Base-by-base conservation (phyloP, 805 yeast genomes). In the Zygoascus biomembranicola region DNA sequence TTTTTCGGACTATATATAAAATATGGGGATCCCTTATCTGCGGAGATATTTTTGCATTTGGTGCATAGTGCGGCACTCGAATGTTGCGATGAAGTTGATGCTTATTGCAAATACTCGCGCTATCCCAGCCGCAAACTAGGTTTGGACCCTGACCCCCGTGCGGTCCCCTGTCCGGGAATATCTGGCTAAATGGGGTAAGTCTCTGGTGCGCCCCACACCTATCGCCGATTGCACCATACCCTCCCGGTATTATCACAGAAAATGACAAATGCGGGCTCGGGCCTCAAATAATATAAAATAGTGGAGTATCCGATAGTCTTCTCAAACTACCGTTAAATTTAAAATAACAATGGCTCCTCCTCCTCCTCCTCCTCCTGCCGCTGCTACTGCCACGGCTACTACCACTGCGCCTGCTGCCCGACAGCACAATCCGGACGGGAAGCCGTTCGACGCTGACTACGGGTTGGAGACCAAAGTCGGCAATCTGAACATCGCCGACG, bases 281-380 rank as follows among this genome's bases (percentile, higher is more conserved):
- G 4, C 18, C 42, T 4, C 42, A 16, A 37, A 14, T 14, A 14
- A 37, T 37, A 37, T 14, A 37, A 37, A 14, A 37, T 37, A 37
- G 42, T 14, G 59, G 62, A 20, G 54, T 47, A 23, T 57, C 43
- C 5, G 61, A 18, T 43, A 43, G n/a, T 19, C n/a, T 16, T 14
- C 14, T 8, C 6, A 23, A 3, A 23, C 6, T 23, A 23, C 6
- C n/a, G n/a, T 43, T 18, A 23, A 26, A 46, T 14, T 14, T 26
- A 26, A 16, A 32, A 37, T 19, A 14, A 39, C 35, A 49, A 51
- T 51, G 53, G 14, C 54, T 23, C 55, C 57, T 16, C 55, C 54
- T 14, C 16, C 39, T 35, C 39, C 39, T 35, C 2, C 39, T 35
- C 5, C 39, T 35, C 8, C 39, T n/a, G 39, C 10, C 8, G 43